These are phyloP conservation scores for Bruguiera gymnorhiza DNA, from an alignment of 345 rosid genomes.

Conservation along the genomic window DNA sequence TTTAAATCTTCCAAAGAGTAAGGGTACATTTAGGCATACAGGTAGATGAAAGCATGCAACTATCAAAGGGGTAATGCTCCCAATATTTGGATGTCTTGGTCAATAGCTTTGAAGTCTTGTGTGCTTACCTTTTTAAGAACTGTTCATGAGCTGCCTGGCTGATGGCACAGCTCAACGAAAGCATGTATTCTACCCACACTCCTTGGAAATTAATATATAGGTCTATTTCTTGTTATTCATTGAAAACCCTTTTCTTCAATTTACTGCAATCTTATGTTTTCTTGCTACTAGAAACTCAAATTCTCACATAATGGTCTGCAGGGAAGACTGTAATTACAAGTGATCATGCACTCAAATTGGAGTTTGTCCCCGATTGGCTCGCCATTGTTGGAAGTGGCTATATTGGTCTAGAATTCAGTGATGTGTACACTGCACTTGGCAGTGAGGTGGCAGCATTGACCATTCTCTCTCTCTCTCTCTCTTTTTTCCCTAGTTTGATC, in stretches of 20 bases:
- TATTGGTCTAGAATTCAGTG: slow-evolving; percentile 99
- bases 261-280: slow-evolving; percentile 8
- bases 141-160: background rate
- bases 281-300: slow-evolving; percentile 6
- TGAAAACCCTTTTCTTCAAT: slow-evolving; percentile 2
- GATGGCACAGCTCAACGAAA: background rate
- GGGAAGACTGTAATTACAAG: slow-evolving; percentile 99
- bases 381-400: slow-evolving; percentile 99
- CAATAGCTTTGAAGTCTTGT: background rate
- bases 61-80: background rate
- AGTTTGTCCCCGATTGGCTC: slow-evolving; percentile 95
- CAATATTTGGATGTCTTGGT: background rate
- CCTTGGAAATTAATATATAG: background rate
- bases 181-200: background rate
- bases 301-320: slow-evolving; percentile 33
- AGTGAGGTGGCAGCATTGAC: slow-evolving; percentile 67
- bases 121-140: background rate
- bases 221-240: background rate
- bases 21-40: too few relatives aligned
- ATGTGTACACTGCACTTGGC: slow-evolving; percentile 98
- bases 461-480: background rate
- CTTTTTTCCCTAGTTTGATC: background rate
- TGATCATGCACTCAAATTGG: slow-evolving; percentile 97
- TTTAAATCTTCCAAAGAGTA: too few relatives aligned
- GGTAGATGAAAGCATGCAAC: too few relatives aligned